phyloP scores from a whole-genome alignment of 306 rosid species.

The Dryas alaskensis region DNA sequence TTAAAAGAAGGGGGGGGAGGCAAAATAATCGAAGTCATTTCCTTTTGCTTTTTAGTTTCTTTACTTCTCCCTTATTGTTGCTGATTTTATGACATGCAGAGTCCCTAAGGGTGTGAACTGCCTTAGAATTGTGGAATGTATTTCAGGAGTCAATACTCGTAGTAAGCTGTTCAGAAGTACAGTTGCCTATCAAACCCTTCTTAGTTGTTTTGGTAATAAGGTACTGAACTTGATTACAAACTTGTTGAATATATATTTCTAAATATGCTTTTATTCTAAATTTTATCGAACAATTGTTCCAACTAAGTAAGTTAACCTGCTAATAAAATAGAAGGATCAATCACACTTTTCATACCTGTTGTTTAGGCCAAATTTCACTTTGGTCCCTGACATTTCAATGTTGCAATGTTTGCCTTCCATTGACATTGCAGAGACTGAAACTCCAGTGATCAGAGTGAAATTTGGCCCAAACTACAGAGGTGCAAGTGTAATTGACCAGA shows the following conservation, averaged over 20 bases:
- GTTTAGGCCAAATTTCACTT: too few relatives aligned
- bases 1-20: neutral
- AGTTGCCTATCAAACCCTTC: slow-evolving; percentile 66
- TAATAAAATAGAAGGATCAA: neutral
- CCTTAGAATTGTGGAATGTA: slow-evolving; percentile 70
- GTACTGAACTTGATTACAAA: slow-evolving; percentile 33
- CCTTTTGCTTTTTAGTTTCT: slow-evolving; percentile 16
- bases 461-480: too few relatives aligned
- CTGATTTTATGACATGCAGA: slow-evolving; percentile 39
- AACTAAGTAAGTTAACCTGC: neutral
- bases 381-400: too few relatives aligned
- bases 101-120: slow-evolving; percentile 74
- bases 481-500: too few relatives aligned
- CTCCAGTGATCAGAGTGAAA: too few relatives aligned
- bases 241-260: neutral
- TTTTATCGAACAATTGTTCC: neutral
- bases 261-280: neutral
- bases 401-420: too few relatives aligned
- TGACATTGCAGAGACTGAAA: too few relatives aligned
- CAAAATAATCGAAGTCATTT: neutral
- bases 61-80: slow-evolving; percentile 24
- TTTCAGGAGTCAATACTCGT: slow-evolving; percentile 54
- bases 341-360: too few relatives aligned
- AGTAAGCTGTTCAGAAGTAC: slow-evolving; percentile 65
- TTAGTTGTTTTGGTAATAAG: slow-evolving; percentile 48